Base-by-base conservation (phyloP, 768 basidiomycete genomes). In the Strobilomyces dryophilus region DNA sequence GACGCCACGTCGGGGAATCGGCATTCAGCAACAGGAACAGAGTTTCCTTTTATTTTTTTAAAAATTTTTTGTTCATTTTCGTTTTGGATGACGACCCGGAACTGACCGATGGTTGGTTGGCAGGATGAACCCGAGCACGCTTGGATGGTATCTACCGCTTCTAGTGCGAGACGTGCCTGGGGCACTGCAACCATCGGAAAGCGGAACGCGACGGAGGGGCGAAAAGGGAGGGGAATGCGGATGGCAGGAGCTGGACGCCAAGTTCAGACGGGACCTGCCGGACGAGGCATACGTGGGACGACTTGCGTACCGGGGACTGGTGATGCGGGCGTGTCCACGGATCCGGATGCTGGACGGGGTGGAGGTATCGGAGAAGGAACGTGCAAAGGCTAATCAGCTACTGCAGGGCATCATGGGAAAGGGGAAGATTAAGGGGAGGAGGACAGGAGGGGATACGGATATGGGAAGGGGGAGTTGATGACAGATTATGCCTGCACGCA, bases 61-160 rank as follows among this genome's bases (percentile, higher is more conserved):
- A n/a, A n/a, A n/a, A 3, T 41, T 11, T 21, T 32, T 53, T 29
- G 8, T 9, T 29, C 8, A 29, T 7, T 11, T 40, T 37, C 12
- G 15, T 44, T 21, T 40, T n/a, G 42, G 54, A 41, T 56, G 64
- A 40, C 50, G 54, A 66, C 62, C 59, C 62, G 65, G 56, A 24
- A 65, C 56, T 64, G 59, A 67, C 63, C 65, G 60, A 64, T 2
- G 26, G 24, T 24, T 24, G 7, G 49, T 50, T 54, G 52, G 44
- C 61, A 81, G 86, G 71, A 97, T 98, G 93, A 99, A 99, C 66
- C 95, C 97, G 49, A 92, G 89, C 60, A 98, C 95, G 18, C 83
- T 98, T 11, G 91, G 91, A 7, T 95, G 92, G 88, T 98, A 99
- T 70, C 78, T 97, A 32, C 93, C 97, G 21, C 72, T 98, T 49